These are phyloP conservation scores for Penicillium olsonii DNA, from an alignment of 2,329 filamentous ascomycete genomes.

Conservation along the genomic window DNA sequence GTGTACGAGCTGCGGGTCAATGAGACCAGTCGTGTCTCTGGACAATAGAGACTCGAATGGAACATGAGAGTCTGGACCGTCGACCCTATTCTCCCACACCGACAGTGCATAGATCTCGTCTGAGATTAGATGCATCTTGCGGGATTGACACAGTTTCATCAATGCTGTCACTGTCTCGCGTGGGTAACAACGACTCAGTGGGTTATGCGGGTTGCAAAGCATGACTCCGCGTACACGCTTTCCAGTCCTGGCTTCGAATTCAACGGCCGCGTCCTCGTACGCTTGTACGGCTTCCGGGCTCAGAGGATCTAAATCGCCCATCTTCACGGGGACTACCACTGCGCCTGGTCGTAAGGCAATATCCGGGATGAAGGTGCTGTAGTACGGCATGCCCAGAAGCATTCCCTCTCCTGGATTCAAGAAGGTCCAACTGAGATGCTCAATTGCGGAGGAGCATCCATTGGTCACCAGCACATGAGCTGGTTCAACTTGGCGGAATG, in stretches of 20 bases:
- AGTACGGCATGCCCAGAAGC: background rate
- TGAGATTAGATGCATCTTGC: conserved; percentile 5
- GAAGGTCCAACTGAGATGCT: background rate
- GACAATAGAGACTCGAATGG: background rate
- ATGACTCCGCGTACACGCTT: background rate
- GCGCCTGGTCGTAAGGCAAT: background rate
- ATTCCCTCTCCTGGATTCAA: background rate
- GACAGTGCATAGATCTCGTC: conserved; percentile 5
- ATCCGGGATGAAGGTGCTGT: background rate
- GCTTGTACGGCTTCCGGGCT: background rate
- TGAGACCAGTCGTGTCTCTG: conserved; percentile 32
- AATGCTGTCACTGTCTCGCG: background rate
- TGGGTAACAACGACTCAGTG: conserved; percentile 8
- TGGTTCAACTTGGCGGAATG: background rate
- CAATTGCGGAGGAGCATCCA: background rate
- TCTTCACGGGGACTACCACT: background rate
- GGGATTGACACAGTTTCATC: background rate
- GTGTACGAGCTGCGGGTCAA: conserved; percentile 54
- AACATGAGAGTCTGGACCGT: background rate
- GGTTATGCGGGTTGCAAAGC: conserved; percentile 10
- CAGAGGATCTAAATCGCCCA: background rate
- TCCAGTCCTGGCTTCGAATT: background rate
- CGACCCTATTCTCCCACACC: background rate
- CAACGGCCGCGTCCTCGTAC: background rate
- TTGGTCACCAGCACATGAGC: background rate